A percentile compares a stretch with the other conserved stretches of the same genome.
Evolutionary conservation across 768 basidiomycete species (phyloP).

Genomic region (Hygrocybe punicea): DNA sequence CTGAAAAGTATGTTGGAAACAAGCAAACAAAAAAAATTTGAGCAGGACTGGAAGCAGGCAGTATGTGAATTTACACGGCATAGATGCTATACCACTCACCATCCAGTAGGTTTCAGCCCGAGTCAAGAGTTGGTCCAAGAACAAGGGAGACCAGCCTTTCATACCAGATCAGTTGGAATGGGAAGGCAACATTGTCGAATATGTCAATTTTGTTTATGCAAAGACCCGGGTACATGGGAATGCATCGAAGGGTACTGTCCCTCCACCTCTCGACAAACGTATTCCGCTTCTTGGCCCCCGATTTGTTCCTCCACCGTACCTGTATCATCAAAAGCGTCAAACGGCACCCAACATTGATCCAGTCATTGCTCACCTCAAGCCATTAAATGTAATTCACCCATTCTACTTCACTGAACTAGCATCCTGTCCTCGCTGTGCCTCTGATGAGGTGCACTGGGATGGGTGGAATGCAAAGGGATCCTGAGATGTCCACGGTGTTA

Average conservation of each 20-base stretch:
- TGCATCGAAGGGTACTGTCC: not conserved
- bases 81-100: not conserved
- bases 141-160: not conserved
- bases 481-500: constrained; percentile 6
- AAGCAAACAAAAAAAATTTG: not conserved
- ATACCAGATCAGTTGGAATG: constrained; percentile 16
- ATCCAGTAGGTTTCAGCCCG: not conserved
- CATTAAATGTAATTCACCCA: constrained; percentile 8
- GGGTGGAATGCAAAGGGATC: constrained; percentile 4
- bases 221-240: constrained; percentile 7
- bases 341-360: not conserved
- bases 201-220: constrained; percentile 17
- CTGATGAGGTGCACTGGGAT: not conserved
- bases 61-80: not conserved
- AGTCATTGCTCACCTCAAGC: not conserved
- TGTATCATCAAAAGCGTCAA: constrained; percentile 11
- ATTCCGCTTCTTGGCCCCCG: constrained; percentile 22
- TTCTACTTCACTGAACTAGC: constrained; percentile 1
- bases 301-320: constrained; percentile 18
- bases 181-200: constrained; percentile 21
- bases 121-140: not conserved
- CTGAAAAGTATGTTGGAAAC: not conserved
- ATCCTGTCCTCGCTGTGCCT: constrained; percentile 3
- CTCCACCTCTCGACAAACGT: not conserved
- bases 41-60: not conserved